These are phyloP conservation scores for Sphagnum tenellum DNA, from an alignment of 225 moss, liverwort and hornwort species.

Conservation along the genomic window DNA sequence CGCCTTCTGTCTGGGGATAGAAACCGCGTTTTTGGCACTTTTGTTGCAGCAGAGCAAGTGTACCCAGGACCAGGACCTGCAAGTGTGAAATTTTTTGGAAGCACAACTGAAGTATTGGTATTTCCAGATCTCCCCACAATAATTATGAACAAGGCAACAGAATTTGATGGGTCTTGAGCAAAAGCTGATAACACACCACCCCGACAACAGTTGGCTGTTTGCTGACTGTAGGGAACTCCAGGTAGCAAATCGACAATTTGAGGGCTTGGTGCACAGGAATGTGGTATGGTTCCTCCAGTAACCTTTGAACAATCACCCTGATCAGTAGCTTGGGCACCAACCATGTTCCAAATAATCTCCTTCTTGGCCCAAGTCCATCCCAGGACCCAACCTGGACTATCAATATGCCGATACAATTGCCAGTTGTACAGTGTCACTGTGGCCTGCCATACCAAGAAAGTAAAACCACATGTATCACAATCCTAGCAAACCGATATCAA, in stretches of 20 bases:
- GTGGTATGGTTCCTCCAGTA: constrained; percentile 5
- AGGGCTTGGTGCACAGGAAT: constrained; percentile 45
- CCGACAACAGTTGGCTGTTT: constrained; percentile 56
- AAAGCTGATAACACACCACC: constrained; percentile 48
- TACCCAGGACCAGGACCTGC: constrained; percentile 54
- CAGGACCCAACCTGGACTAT: constrained; percentile 53
- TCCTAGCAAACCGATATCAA: no score
- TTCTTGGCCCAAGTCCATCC: constrained; percentile 54
- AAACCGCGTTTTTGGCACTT: constrained; percentile 15
- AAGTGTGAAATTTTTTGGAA: constrained; percentile 44
- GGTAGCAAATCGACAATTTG: constrained; percentile 52
- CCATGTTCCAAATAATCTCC: constrained; percentile 52
- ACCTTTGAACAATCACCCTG: constrained; percentile 51
- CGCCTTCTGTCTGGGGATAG: constrained; percentile 27
- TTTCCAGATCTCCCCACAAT: constrained; percentile 20
- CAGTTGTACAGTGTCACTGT: constrained; percentile 51
- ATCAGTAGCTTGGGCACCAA: constrained; percentile 40
- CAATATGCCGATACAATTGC: constrained; percentile 48
- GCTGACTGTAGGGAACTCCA: constrained; percentile 54
- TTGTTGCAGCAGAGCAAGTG: constrained; percentile 23
- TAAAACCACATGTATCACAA: no score
- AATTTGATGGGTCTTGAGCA: constrained; percentile 30
- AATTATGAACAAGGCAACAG: constrained; percentile 39
- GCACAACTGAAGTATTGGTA: constrained; percentile 22
- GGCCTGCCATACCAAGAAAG: constrained; percentile 19